These are phyloP conservation scores for Yamadazyma akitaensis DNA, from an alignment of 805 yeast genomes.

Conservation along the genomic window DNA sequence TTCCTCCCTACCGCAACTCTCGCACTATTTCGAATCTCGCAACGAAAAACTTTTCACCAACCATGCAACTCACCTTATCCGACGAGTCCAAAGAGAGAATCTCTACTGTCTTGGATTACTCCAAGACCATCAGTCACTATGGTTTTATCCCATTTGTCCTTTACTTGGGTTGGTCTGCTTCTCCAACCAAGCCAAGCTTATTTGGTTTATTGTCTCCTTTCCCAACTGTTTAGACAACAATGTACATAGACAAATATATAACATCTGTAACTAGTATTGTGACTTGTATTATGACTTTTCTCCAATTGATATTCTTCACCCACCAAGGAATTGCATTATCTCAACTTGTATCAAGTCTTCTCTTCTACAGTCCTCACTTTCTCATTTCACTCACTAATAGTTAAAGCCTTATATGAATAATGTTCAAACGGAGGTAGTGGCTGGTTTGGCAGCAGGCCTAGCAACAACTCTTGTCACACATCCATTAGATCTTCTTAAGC, in stretches of 20 bases:
- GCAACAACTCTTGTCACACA: constrained; percentile 78
- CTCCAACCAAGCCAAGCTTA: constrained; percentile 80
- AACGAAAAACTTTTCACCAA: constrained; percentile 7
- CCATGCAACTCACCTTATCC: constrained; percentile 35
- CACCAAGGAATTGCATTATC: background rate
- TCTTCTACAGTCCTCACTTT: background rate
- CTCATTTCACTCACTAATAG: background rate
- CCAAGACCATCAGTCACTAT: constrained; percentile 87
- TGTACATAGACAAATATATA: constrained; percentile 1
- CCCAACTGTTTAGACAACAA: constrained; percentile 57
- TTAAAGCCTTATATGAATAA: background rate
- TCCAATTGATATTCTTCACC: background rate
- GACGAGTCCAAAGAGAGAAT: constrained; percentile 76
- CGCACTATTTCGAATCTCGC: background rate
- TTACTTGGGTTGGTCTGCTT: constrained; percentile 71
- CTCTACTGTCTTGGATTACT: constrained; percentile 72
- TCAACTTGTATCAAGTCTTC: background rate
- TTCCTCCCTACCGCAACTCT: background rate
- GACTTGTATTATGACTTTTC: background rate
- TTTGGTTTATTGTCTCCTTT: constrained; percentile 75
- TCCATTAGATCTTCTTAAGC: constrained; percentile 84
- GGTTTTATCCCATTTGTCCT: constrained; percentile 96
- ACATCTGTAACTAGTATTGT: background rate
- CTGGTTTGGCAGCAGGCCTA: constrained; percentile 82
- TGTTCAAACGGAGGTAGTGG: constrained; percentile 45